Percentiles rank a stretch among this genome's conserved stretches.
phyloP scores from a whole-genome alignment of 2,329 filamentous ascomycete species.

The Chaetomiaceae sp. region DNA sequence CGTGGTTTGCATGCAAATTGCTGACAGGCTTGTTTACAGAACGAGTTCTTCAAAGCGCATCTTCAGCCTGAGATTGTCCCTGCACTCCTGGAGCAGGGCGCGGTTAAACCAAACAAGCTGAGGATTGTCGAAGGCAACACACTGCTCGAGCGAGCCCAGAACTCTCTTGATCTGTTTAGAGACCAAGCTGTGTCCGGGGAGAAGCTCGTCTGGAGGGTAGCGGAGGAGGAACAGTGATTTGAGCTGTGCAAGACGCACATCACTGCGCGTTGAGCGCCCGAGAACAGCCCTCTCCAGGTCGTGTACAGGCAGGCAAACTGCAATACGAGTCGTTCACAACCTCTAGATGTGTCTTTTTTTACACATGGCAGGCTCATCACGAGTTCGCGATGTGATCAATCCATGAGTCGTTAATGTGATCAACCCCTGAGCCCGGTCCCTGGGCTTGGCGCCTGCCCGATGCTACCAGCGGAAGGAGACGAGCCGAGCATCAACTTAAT shows the following conservation, averaged over 20 bases:
- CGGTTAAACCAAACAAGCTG: conserved; percentile 37
- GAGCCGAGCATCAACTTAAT: neutral
- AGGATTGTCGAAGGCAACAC: conserved; percentile 38
- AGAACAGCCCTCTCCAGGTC: too few relatives aligned
- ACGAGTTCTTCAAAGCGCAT: conserved; percentile 48
- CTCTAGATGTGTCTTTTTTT: too few relatives aligned
- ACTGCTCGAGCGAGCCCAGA: conserved; percentile 33
- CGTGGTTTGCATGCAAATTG: neutral
- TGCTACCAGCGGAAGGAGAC: conserved; percentile 7
- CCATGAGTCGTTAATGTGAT: neutral
- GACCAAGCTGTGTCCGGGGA: conserved; percentile 24
- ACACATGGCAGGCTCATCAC: too few relatives aligned
- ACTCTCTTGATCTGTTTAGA: conserved; percentile 23
- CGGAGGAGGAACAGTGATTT: conserved; percentile 16
- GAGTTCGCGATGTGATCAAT: too few relatives aligned
- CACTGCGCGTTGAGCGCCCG: too few relatives aligned
- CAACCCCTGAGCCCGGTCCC: neutral
- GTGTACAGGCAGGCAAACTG: too few relatives aligned
- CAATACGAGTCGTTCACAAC: too few relatives aligned
- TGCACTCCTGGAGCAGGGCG: conserved; percentile 34
- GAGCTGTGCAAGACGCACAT: too few relatives aligned
- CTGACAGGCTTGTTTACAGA: conserved; percentile 32
- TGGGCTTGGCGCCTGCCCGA: neutral
- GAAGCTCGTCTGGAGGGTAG: conserved; percentile 27
- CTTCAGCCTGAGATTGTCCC: conserved; percentile 51